These are phyloP conservation scores for Danielia reshetovae DNA, from an alignment of 805 yeast genomes.

Conservation along the genomic window DNA sequence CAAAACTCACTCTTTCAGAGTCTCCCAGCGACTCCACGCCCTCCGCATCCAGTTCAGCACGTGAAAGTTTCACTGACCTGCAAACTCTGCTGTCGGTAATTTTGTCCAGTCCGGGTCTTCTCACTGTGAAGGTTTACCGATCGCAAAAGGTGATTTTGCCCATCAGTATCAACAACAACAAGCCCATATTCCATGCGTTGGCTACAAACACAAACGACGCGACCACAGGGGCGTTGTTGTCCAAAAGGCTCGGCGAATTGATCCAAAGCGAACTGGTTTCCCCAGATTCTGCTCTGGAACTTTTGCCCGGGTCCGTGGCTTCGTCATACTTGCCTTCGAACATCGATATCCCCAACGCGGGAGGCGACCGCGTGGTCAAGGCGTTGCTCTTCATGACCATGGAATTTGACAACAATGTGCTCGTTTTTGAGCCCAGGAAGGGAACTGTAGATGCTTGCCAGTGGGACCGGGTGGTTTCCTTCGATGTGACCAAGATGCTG, in stretches of 20 bases:
- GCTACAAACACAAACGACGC: slow-evolving; percentile 48
- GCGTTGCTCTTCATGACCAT: slow-evolving; percentile 80
- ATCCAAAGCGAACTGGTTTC: slow-evolving; percentile 7
- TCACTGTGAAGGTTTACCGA: slow-evolving; percentile 72
- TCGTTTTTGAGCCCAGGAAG: slow-evolving; percentile 79
- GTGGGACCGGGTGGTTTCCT: slow-evolving; percentile 86
- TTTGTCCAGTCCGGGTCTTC: slow-evolving; percentile 55
- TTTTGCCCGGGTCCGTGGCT: slow-evolving; percentile 30
- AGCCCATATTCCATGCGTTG: slow-evolving; percentile 58
- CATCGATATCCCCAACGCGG: slow-evolving; percentile 46
- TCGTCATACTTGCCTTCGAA: slow-evolving; percentile 45
- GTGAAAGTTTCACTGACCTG: background rate
- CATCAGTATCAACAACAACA: slow-evolving; percentile 60
- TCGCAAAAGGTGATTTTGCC: slow-evolving; percentile 70
- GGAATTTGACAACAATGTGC: slow-evolving; percentile 93
- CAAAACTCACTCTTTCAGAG: slow-evolving; percentile 14
- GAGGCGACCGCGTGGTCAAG: slow-evolving; percentile 47
- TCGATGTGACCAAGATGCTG: slow-evolving; percentile 63
- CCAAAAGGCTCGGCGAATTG: slow-evolving; percentile 10
- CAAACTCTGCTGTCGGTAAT: slow-evolving; percentile 9
- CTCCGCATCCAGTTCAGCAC: slow-evolving; percentile 1
- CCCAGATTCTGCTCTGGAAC: slow-evolving; percentile 12
- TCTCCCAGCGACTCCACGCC: slow-evolving; percentile 4
- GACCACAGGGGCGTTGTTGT: slow-evolving; percentile 7
- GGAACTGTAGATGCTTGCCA: slow-evolving; percentile 76